Percentiles rank a stretch among this genome's conserved stretches.
Conservation (phyloP, 257 asterid species). For the Datura wrightii region DNA sequence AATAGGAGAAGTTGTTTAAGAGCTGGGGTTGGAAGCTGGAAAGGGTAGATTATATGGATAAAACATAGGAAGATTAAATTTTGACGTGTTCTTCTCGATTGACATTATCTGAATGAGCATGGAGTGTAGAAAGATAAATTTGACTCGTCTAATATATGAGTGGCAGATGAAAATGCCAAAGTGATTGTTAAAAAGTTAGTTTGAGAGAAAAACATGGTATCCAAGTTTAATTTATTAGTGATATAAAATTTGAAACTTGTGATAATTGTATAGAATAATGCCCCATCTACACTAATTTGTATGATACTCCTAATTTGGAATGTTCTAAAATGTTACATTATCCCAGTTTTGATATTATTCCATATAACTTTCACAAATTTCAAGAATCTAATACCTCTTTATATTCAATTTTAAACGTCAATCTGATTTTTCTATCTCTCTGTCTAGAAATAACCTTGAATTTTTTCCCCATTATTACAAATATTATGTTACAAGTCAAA, state of each 20-base stretch:
- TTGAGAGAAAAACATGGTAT: background rate
- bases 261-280: background rate
- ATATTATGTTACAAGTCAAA: background rate
- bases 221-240: background rate
- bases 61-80: background rate
- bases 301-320: background rate
- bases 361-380: background rate
- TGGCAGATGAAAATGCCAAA: background rate
- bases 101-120: background rate
- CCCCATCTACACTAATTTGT: background rate
- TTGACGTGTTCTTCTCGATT: background rate
- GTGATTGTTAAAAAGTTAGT: slow-evolving; percentile 9
- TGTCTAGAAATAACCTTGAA: background rate
- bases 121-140: background rate
- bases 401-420: background rate
- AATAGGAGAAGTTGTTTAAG: background rate
- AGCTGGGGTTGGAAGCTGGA: background rate
- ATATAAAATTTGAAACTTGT: background rate
- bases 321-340: background rate
- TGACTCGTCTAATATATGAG: background rate
- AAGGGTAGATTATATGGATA: background rate
- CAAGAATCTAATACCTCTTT: background rate
- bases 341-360: background rate
- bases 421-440: background rate
- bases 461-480: background rate